Evolutionary conservation across 768 basidiomycete species (phyloP), one percentile per base, ranked within the genome.

Genomic region (Thelephora aurantiotincta): DNA sequence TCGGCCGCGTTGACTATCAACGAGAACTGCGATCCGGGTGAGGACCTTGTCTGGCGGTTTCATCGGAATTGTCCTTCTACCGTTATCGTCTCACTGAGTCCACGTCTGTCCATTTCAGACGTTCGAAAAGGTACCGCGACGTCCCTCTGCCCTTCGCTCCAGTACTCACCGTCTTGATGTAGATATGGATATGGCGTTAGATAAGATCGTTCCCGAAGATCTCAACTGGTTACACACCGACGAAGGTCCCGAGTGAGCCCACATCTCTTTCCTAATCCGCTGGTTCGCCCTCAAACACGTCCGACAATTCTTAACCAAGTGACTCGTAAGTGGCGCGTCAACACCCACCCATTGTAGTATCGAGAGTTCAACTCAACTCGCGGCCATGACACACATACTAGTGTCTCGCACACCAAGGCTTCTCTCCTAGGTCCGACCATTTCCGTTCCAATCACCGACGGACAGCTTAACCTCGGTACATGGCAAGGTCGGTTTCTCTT

Each of bases 121-220:
- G 69, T 72, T 45, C 65, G 74, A 38, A 60, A 59, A 66, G 72
- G 68, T 69, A 50, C 35, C n/a, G 50, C 50, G 47, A 42, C n/a
- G 41, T 46, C 46, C 23, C 44, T 46, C 26, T 63, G 3, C 60
- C 60, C 62, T 63, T 64, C 30, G 33, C 30, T 14, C 34, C n/a
- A 33, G 12, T 48, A 19, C 48, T 43, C 23, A 20, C 18, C 33
- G 38, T 7, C 36, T 38, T 12, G 30, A 13, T 19, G 50, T 50
- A 86, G 92, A 96, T 59, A 93, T 96, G 91, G 80, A 88, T 56
- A 94, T 93, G 88, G 87, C 88, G 3, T 66, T 96, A 16, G 92
- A 96, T 63, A 72, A 65, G 26, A 78, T 96, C 50, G 89, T 97
- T 0, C 92, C 92, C 0, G 91, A 96, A 59, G 70, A 60, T 12